phyloP scores from a whole-genome alignment of 345 rosid genomes.

The Eucalyptus erythrocorys region DNA sequence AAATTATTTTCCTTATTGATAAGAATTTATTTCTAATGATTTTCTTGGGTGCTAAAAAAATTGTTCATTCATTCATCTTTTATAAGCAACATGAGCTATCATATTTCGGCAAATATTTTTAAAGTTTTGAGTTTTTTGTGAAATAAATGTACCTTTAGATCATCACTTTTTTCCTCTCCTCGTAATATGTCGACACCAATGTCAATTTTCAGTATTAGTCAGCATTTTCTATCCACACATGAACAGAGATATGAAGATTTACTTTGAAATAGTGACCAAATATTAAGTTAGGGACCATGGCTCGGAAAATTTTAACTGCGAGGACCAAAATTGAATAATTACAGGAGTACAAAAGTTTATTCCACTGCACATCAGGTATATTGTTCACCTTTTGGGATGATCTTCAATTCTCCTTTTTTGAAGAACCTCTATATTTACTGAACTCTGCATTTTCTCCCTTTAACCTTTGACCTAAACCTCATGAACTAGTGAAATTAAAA shows the following conservation, averaged over 20 bases:
- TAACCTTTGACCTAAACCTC: not conserved
- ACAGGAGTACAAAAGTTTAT: not conserved
- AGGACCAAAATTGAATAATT: not conserved
- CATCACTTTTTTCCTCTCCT: not conserved
- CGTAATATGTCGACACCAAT: not conserved
- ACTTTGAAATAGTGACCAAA: not conserved
- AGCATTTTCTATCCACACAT: not conserved
- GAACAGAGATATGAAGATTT: not conserved
- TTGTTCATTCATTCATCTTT: not conserved
- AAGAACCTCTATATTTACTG: not conserved
- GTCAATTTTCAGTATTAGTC: not conserved
- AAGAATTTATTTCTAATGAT: no score
- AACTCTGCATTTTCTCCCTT: not conserved
- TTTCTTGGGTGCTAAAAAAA: not conserved
- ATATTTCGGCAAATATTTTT: no score
- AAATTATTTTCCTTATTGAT: no score
- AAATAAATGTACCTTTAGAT: not conserved
- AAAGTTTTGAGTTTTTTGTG: rapidly evolving
- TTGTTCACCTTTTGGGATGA: not conserved
- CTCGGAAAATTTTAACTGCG: not conserved
- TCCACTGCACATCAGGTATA: not conserved
- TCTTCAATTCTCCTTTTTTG: not conserved
- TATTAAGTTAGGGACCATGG: not conserved
- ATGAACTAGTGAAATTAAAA: not conserved
- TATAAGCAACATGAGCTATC: no score